A percentile compares a stretch with the other conserved stretches of the same genome.
Evolutionary conservation across 169 alveolate genomes (phyloP).

Genomic region (Perkinsus chesapeaki): DNA sequence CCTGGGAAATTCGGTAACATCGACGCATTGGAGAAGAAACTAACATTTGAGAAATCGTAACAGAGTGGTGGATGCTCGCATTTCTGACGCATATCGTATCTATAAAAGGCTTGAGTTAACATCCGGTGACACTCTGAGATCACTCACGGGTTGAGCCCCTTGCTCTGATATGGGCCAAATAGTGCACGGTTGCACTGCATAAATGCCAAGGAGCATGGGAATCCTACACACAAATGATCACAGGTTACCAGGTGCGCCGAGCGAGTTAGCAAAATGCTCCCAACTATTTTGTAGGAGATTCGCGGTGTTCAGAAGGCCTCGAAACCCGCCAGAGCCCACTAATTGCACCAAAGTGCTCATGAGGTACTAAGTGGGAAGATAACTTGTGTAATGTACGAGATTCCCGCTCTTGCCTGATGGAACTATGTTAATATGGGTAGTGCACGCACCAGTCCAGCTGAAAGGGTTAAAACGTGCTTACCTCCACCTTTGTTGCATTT

Average conservation of each 20-base stretch:
- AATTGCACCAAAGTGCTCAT: no score
- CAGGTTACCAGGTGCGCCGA: no score
- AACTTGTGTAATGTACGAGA: no score
- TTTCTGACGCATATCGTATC: slow-evolving; percentile 55
- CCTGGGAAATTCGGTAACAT: not conserved
- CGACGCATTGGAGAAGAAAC: not conserved
- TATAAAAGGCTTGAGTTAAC: slow-evolving; percentile 30
- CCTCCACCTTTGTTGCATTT: slow-evolving; percentile 40
- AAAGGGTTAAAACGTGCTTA: no score
- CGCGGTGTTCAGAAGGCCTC: no score
- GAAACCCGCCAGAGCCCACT: no score
- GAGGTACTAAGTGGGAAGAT: not conserved
- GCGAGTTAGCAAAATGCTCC: no score
- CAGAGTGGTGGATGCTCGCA: slow-evolving; percentile 59
- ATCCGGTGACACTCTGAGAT: not conserved
- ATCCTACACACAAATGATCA: not conserved
- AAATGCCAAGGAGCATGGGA: not conserved
- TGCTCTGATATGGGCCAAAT: not conserved
- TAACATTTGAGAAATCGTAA: slow-evolving; percentile 46
- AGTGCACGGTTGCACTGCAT: not conserved
- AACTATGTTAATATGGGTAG: no score
- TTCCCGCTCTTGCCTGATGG: no score
- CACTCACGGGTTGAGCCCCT: not conserved
- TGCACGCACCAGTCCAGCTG: no score
- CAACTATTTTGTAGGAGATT: no score